Conservation (phyloP, 2,329 filamentous ascomycete genomes). For the Diaporthe ampelina region DNA sequence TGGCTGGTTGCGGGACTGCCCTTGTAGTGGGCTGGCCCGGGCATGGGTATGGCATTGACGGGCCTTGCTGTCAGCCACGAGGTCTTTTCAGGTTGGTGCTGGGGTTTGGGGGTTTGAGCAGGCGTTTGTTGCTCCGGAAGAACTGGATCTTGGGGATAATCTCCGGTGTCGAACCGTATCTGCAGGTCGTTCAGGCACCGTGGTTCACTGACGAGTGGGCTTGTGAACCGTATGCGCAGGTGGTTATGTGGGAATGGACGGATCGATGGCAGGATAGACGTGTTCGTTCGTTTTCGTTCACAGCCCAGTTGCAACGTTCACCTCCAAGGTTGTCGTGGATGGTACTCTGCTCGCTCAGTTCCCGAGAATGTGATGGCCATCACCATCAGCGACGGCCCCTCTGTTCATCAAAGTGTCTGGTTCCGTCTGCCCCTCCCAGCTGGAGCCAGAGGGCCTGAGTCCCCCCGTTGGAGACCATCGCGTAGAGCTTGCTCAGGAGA, state of each 20-base stretch:
- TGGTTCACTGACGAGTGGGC: neutral
- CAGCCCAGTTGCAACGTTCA: conserved; percentile 25
- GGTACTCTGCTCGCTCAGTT: conserved; percentile 28
- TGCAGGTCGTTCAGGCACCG: neutral
- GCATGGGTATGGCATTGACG: conserved; percentile 25
- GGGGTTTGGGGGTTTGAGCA: neutral
- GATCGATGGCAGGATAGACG: neutral
- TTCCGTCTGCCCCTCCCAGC: neutral
- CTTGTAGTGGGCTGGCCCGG: conserved; percentile 10
- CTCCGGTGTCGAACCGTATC: conserved; percentile 17
- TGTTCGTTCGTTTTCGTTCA: conserved; percentile 1
- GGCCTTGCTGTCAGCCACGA: conserved; percentile 28
- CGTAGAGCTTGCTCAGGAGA: conserved; percentile 26
- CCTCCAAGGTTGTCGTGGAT: neutral
- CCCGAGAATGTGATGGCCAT: conserved; percentile 8
- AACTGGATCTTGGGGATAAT: conserved; percentile 8
- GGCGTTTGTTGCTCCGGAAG: neutral
- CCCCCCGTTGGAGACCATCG: conserved; percentile 19
- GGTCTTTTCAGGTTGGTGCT: neutral
- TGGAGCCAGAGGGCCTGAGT: neutral
- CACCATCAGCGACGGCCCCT: neutral
- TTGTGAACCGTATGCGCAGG: neutral
- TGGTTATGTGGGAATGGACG: neutral
- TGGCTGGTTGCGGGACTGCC: conserved; percentile 21
- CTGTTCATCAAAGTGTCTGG: neutral